Evolutionary conservation across 1,284 basidiomycete genomes (phyloP).

Genomic region (Golubevia pallescens): DNA sequence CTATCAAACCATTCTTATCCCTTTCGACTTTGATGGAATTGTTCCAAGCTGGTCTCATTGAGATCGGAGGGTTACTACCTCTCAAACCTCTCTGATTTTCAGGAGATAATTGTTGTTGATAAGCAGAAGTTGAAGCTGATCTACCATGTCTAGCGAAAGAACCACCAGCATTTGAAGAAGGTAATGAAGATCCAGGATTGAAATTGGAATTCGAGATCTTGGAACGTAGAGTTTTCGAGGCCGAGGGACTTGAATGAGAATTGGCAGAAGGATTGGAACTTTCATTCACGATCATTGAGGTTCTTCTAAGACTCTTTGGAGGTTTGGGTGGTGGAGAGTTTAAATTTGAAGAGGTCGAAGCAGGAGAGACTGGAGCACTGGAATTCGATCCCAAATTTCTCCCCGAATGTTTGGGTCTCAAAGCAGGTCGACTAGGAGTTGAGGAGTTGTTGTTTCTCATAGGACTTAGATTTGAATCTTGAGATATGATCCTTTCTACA

Average conservation of each 20-base stretch:
- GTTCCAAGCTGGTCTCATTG: neutral
- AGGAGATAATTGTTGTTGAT: neutral
- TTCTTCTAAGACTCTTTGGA: neutral
- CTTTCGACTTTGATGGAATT: neutral
- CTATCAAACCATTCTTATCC: no score
- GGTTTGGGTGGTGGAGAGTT: neutral
- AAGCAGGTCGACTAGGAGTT: slow-evolving; percentile 18
- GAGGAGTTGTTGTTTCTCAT: slow-evolving; percentile 3
- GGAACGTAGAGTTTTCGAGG: neutral
- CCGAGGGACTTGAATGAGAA: neutral
- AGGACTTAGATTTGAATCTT: slow-evolving; percentile 19
- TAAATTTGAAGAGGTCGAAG: neutral
- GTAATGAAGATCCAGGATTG: neutral
- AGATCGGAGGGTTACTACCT: neutral
- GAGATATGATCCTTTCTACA: no score
- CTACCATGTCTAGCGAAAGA: neutral
- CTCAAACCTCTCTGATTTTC: neutral
- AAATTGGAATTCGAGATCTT: neutral
- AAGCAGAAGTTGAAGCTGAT: neutral
- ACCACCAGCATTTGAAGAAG: neutral
- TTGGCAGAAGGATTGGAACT: neutral
- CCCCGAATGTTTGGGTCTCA: slow-evolving; percentile 6
- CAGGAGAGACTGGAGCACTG: neutral
- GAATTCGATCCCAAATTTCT: neutral
- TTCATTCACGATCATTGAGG: neutral